Percentiles rank a stretch among this genome's conserved stretches.
Evolutionary conservation across 1,284 basidiomycete species (phyloP).

Genomic region (Phylloboletellus chloephorus): DNA sequence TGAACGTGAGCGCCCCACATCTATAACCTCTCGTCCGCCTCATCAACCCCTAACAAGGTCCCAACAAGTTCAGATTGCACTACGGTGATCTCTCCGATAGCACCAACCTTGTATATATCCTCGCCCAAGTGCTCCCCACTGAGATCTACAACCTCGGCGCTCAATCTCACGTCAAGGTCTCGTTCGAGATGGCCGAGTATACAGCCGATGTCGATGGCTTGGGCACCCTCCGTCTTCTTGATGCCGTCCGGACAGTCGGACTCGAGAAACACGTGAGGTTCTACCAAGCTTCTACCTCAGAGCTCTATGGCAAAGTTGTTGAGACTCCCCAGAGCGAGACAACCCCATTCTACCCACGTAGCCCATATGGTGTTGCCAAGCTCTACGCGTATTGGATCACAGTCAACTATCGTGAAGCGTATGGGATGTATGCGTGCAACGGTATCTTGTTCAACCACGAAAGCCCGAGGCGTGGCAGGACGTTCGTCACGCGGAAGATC

Average conservation of each 20-base stretch:
- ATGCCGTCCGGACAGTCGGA: constrained; percentile 89
- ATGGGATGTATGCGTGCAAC: constrained; percentile 88
- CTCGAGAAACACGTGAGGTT: constrained; percentile 82
- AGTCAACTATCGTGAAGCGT: constrained; percentile 88
- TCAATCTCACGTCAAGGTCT: constrained; percentile 96
- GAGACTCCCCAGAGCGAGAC: constrained; percentile 88
- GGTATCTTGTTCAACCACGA: constrained; percentile 94
- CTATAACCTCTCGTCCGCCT: background rate
- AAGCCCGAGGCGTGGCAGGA: constrained; percentile 84
- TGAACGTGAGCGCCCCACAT: constrained; percentile 52
- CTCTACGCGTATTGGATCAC: constrained; percentile 86
- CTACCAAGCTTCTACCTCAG: constrained; percentile 92
- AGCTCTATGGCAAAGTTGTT: constrained; percentile 89
- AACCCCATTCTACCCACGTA: constrained; percentile 91
- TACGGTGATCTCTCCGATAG: constrained; percentile 90
- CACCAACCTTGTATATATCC: constrained; percentile 90
- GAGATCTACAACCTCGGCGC: constrained; percentile 95
- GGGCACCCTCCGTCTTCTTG: constrained; percentile 85
- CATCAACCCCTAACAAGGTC: constrained; percentile 40
- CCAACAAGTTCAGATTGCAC: constrained; percentile 80
- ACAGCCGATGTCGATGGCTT: constrained; percentile 90
- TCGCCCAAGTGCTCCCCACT: constrained; percentile 84
- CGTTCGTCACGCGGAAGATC: constrained; percentile 93
- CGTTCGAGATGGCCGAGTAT: constrained; percentile 96
- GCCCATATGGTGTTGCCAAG: constrained; percentile 89